Base-by-base conservation (phyloP, 2,329 filamentous ascomycete species). In the Epichloe sylvatica region DNA sequence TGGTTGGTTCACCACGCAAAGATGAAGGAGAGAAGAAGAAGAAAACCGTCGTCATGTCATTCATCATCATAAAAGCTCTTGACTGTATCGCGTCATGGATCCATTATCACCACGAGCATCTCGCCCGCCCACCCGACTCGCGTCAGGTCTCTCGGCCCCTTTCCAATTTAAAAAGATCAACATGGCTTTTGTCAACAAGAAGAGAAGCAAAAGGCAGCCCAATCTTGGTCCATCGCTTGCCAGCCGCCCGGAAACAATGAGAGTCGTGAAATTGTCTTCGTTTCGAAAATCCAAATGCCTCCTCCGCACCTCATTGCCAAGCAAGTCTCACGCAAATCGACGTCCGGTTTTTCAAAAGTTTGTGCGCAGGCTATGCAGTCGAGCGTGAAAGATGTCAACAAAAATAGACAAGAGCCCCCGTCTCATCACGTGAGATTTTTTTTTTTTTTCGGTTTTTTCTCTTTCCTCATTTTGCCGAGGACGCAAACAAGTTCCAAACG, bases 31-130 rank as follows among this genome's bases (percentile, higher is more conserved):
- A 35, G 34, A 30, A 38, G 12, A 30, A 41, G 45, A 13, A 40
- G 25, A 46, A 12, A 19, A 23, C 19, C 37, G n/a, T 33, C 19
- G 12, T 46, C 33, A 37, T 46, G 13, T 41, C 45, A 30, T 47
- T 50, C 38, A 46, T 50, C 42, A 43, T 48, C 46, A 50, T 46
- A 37, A 30, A 49, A 49, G 9, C 12, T 38, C 39, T 50, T 41
- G 5, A 47, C 11, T 43, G 15, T 15, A 45, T 47, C 38, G 44
- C 44, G 25, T 44, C 49, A 50, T 50, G 15, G 35, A 35, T 21
- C 44, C 47, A 34, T 49, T 11, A 34, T 36, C 25, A 30, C 36
- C 36, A 17, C 39, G 8, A 23, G 2, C 17, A 43, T 25, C 33
- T 25, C 38, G 9, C 21, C 35, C 9, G 13, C 15, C 13, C 13